phyloP scores from a whole-genome alignment of 257 asterid genomes.

The Gardenia jasminoides region DNA sequence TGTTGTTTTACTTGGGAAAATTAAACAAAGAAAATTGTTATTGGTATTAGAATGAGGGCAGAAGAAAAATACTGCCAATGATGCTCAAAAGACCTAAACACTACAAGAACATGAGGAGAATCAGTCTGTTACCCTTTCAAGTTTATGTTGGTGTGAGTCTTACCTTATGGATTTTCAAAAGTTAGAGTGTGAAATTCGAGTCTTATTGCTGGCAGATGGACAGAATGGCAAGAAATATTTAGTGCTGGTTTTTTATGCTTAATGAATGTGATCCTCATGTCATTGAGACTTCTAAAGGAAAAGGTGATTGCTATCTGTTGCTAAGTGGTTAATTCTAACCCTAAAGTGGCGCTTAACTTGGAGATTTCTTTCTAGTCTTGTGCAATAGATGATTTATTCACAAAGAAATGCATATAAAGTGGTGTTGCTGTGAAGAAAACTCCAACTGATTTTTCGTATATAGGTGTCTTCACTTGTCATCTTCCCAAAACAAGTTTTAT shows the following conservation, averaged over 20 bases:
- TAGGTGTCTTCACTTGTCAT: neutral
- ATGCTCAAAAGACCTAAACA: no score
- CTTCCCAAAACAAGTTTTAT: no score
- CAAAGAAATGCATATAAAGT: neutral
- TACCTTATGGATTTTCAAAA: neutral
- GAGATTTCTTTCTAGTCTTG: no score
- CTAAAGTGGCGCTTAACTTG: neutral
- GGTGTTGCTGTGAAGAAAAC: neutral
- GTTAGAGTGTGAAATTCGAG: neutral
- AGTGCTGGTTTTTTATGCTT: neutral
- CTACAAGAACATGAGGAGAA: no score
- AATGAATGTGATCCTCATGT: no score
- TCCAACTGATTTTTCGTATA: neutral
- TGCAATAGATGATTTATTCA: neutral
- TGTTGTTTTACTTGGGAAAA: no score
- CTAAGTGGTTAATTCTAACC: neutral
- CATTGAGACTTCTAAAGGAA: neutral
- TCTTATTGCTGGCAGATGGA: neutral
- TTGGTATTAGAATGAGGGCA: no score
- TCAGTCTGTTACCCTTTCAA: no score
- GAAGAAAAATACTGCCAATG: no score
- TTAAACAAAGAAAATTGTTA: no score
- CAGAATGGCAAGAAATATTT: neutral
- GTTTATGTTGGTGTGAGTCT: no score
- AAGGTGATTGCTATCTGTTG: neutral